These are phyloP conservation scores for Backusella australiensis DNA, from an alignment of 192 early-diverging fungal genomes.

Conservation along the genomic window DNA sequence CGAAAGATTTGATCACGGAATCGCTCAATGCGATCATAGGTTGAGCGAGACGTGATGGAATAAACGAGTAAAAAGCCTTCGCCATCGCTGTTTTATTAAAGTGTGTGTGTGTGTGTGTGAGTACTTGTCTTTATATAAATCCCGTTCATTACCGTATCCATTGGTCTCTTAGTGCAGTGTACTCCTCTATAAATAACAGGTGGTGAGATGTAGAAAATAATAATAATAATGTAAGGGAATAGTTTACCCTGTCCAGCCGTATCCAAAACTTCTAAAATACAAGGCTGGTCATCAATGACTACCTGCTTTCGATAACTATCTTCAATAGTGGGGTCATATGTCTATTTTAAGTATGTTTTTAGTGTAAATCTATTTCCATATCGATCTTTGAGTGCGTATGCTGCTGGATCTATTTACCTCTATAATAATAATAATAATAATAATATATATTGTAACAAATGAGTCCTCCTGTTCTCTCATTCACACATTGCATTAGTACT, in stretches of 20 bases:
- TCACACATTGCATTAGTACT: neutral
- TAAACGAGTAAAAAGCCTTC: slow-evolving; percentile 89
- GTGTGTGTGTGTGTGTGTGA: neutral
- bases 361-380: neutral
- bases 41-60: slow-evolving; percentile 79
- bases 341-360: slow-evolving; percentile 39
- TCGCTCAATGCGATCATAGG: slow-evolving; percentile 82
- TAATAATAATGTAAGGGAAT: neutral
- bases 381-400: too few species aligned
- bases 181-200: slow-evolving; percentile 51
- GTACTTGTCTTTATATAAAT: neutral
- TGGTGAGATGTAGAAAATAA: neutral
- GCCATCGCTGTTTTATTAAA: slow-evolving; percentile 48
- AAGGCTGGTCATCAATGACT: slow-evolving; percentile 95
- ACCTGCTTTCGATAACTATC: slow-evolving; percentile 98
- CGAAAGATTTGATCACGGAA: slow-evolving; percentile 83
- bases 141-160: slow-evolving; percentile 53
- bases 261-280: slow-evolving; percentile 96
- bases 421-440: neutral
- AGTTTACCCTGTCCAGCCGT: slow-evolving; percentile 81
- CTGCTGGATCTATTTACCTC: neutral
- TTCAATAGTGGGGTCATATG: slow-evolving; percentile 98
- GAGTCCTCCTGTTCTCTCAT: neutral
- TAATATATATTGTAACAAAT: neutral
- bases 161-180: slow-evolving; percentile 76